A percentile compares a stretch with the other conserved stretches of the same genome.
phyloP scores from a whole-genome alignment of 2,329 filamentous ascomycete genomes.

The Parasarocladium wereldwijsianum region DNA sequence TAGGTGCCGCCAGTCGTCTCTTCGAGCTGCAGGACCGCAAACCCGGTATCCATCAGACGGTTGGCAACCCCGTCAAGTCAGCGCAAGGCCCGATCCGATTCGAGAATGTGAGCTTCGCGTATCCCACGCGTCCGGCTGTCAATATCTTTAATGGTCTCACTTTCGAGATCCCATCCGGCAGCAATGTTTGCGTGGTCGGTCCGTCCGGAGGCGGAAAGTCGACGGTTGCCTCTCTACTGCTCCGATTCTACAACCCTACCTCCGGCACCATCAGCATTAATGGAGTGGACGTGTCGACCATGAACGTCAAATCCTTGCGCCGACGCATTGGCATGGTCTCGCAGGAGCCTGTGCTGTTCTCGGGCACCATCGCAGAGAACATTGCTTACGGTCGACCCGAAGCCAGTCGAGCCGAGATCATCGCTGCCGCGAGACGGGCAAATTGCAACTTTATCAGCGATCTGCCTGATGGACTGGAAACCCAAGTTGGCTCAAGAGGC shows the following conservation, averaged over 20 bases:
- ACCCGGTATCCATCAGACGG: constrained; percentile 75
- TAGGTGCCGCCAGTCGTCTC: constrained; percentile 86
- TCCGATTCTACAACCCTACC: constrained; percentile 82
- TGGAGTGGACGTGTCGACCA: constrained; percentile 63
- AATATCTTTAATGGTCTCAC: constrained; percentile 77
- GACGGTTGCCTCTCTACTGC: constrained; percentile 79
- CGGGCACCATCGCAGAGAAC: constrained; percentile 71
- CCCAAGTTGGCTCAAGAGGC: constrained; percentile 79
- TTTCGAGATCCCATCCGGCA: constrained; percentile 86
- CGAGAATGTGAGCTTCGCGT: constrained; percentile 72
- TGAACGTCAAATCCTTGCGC: constrained; percentile 89
- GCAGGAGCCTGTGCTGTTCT: constrained; percentile 89
- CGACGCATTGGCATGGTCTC: constrained; percentile 89
- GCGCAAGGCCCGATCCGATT: constrained; percentile 85
- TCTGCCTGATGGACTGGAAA: constrained; percentile 91
- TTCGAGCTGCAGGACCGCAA: constrained; percentile 91
- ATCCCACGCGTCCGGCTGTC: constrained; percentile 86
- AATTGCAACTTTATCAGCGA: constrained; percentile 97
- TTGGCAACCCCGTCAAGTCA: constrained; percentile 62
- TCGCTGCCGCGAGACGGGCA: constrained; percentile 74
- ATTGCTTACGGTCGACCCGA: constrained; percentile 80
- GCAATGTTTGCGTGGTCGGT: constrained; percentile 91
- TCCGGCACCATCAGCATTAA: constrained; percentile 68
- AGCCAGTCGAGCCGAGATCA: constrained; percentile 66
- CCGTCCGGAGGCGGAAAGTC: constrained; percentile 94